phyloP scores from a whole-genome alignment of 176 grass and related monocot genomes.

The Lolium perenne region DNA sequence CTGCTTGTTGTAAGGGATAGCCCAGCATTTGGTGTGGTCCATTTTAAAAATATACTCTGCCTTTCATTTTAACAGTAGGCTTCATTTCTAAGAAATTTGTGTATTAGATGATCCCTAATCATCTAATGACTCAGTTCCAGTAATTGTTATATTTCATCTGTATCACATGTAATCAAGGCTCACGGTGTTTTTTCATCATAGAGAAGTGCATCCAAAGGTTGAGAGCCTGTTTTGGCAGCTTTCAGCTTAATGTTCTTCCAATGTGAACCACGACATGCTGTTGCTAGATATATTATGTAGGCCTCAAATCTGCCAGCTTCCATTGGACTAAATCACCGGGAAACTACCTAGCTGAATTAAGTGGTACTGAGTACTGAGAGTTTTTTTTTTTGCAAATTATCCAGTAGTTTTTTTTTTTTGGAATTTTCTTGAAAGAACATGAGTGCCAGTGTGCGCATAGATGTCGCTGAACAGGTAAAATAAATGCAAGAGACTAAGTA shows the following conservation, averaged over 20 bases:
- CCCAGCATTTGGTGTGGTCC: background rate
- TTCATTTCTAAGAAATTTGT: slow-evolving; percentile 26
- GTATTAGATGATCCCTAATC: background rate
- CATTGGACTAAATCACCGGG: background rate
- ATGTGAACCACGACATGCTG: background rate
- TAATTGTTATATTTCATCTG: background rate
- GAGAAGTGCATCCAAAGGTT: background rate
- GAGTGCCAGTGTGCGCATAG: background rate
- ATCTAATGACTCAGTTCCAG: slow-evolving; percentile 6
- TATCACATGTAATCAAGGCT: background rate
- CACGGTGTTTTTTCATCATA: slow-evolving; percentile 11
- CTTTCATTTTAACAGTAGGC: background rate
- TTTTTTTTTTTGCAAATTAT: slow-evolving; percentile 18
- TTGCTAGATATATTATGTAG: background rate
- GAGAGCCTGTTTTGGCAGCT: background rate
- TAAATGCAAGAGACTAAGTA: background rate
- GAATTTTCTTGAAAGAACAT: background rate
- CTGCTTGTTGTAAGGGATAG: background rate
- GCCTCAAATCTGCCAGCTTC: background rate
- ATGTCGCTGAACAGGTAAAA: background rate
- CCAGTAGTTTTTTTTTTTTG: background rate
- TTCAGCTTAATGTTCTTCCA: slow-evolving; percentile 3
- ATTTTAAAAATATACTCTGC: slow-evolving; percentile 10
- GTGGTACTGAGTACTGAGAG: slow-evolving; percentile 4
- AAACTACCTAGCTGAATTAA: background rate